A percentile compares a stretch with the other conserved stretches of the same genome.
Evolutionary conservation across 768 basidiomycete genomes (phyloP).

Genomic region (Amanita inopinata): DNA sequence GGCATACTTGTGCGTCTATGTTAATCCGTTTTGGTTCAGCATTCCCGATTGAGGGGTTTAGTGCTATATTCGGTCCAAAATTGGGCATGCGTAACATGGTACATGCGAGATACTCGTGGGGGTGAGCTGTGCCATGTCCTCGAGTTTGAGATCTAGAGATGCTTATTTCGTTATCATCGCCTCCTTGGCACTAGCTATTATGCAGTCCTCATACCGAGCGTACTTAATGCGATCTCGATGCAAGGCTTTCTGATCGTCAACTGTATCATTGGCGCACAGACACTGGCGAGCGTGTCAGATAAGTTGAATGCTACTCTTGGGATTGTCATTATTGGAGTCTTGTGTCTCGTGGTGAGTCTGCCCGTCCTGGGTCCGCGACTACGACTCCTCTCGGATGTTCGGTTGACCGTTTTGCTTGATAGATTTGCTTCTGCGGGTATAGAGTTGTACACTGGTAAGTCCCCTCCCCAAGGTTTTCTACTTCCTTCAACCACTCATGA

Average conservation of each 20-base stretch:
- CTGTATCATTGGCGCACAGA: constrained; percentile 61
- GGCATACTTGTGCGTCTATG: constrained; percentile 44
- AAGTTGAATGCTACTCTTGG: constrained; percentile 27
- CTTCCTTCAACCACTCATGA: too few relatives aligned
- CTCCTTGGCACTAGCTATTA: constrained; percentile 34
- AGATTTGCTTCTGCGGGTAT: too few relatives aligned
- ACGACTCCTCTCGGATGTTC: too few relatives aligned
- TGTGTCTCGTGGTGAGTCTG: constrained; percentile 29
- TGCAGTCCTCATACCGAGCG: constrained; percentile 40
- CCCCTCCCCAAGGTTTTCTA: too few relatives aligned
- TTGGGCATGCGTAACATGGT: constrained; percentile 79
- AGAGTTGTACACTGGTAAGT: too few relatives aligned
- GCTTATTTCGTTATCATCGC: too few relatives aligned
- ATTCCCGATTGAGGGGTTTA: constrained; percentile 12
- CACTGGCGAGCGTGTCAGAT: constrained; percentile 44
- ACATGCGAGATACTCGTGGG: constrained; percentile 34
- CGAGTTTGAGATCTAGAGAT: too few relatives aligned
- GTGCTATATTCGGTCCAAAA: constrained; percentile 67
- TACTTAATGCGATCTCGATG: constrained; percentile 49
- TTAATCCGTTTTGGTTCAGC: background rate
- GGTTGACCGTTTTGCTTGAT: too few relatives aligned
- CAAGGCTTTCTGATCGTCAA: constrained; percentile 60
- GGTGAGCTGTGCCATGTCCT: constrained; percentile 14
- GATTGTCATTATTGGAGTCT: constrained; percentile 29
- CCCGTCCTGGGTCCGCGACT: too few relatives aligned